Evolutionary conservation across 768 basidiomycete species (phyloP).

Genomic region (Pulveroboletus sp.): DNA sequence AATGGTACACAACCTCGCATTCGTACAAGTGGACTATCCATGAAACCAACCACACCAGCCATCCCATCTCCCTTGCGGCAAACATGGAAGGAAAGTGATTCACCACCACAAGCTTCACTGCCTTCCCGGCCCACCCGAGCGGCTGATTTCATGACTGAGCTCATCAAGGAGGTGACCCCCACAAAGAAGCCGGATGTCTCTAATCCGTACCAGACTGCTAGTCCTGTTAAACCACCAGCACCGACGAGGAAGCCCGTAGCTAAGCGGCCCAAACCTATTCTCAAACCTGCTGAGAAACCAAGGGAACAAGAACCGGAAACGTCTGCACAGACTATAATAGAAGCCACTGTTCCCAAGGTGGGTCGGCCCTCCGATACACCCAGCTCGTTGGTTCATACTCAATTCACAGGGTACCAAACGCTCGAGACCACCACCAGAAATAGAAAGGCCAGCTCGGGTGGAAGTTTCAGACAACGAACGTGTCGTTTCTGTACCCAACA

Average conservation of each 20-base stretch:
- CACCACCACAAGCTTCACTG: conserved; percentile 32
- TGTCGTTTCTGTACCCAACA: conserved; percentile 14
- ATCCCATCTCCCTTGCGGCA: conserved; percentile 74
- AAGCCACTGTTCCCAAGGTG: conserved; percentile 73
- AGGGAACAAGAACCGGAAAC: conserved; percentile 28
- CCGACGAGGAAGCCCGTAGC: conserved; percentile 38
- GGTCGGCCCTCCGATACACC: conserved; percentile 15
- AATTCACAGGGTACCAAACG: conserved; percentile 65
- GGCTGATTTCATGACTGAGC: conserved; percentile 61
- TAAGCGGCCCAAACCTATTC: conserved; percentile 34
- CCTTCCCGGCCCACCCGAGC: conserved; percentile 51
- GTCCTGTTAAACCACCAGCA: conserved; percentile 51
- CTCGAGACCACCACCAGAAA: conserved; percentile 60
- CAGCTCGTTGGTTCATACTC: conserved; percentile 8
- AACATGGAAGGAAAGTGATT: conserved; percentile 53
- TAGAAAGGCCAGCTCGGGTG: conserved; percentile 35
- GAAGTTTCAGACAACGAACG: conserved; percentile 6
- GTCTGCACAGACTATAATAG: conserved; percentile 66
- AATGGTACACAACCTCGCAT: conserved; percentile 32
- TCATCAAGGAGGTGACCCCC: conserved; percentile 68
- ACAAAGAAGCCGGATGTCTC: conserved; percentile 60
- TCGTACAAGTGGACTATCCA: conserved; percentile 35
- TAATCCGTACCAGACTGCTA: conserved; percentile 75
- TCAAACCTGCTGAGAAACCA: conserved; percentile 34
- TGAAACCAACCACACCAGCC: conserved; percentile 57